Base-by-base conservation (phyloP, 2,329 filamentous ascomycete genomes). In the Sclerotinia glacialis region DNA sequence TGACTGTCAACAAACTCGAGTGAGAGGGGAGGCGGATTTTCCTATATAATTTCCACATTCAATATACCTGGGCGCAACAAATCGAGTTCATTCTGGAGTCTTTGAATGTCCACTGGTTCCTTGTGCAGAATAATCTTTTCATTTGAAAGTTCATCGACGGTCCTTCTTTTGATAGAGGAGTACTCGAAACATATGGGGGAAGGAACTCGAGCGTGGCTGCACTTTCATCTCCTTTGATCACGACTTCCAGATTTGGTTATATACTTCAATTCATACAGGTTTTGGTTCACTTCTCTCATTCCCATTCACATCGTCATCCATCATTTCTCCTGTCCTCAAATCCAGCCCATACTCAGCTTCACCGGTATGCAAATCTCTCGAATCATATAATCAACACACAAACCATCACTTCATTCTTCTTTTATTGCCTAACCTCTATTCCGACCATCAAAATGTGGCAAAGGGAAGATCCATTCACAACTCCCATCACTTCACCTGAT, bases 401-500 rank as follows among this genome's bases (percentile, higher is more conserved):
- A 56, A 12, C 8, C 14, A 0, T 31, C 34, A 37, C 14, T 28
- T 12, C 7, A 16, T 44, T 23, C 4, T 31, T 12, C 16, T 31
- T 37, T 34, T 4, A 7, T 21, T n/a, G 14, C 23, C 16, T 52
- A 21, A 62, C 12, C 23, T 28, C 28, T 12, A 11, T 8, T 49
- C 7, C 18, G 6, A 8, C 34, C 34, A 21, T 34, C 46, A 23
- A 23, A 44, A 74, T 74, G 72, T 69, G 69, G 67, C 61, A 71
- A 31, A 68, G 71, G 42, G 67, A 72, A 23, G 71, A 73, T 61
- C 72, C 72, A 21, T 74, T 73, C 65, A 71, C 65, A 4, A 70
- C 72, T 31, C 69, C 69, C 9, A 23, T 26, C 26, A 49, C 49
- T 47, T 65, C 54, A 49, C 64, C 58, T 40, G 67, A 58, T 18